Evolutionary conservation across 768 basidiomycete species (phyloP), one percentile per base, ranked within the genome.

Genomic region (Russula sp.): DNA sequence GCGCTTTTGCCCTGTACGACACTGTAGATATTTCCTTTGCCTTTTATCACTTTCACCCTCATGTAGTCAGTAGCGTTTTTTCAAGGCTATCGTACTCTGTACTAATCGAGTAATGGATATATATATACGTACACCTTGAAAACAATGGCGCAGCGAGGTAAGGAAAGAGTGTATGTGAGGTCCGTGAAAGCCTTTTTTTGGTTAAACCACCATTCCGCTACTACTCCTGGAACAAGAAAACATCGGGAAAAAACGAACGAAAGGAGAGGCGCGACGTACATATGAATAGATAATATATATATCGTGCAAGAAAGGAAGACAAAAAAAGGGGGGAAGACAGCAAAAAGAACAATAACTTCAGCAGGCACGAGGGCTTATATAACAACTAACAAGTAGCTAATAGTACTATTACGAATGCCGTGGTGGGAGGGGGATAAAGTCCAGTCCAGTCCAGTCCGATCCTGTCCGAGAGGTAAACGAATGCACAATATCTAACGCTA

Each of bases 221-320:
- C 51, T 44, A 26, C 26, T 40, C 38, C 38, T 60, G n/a, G 61
- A n/a, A 44, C 61, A 61, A 55, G 61, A 61, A 62, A 46, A 46
- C 8, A 55, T 38, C 48, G 46, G 36, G 36, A 11, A 36, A 13
- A 36, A 20, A 56, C 16, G 34, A 46, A n/a, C 10, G 18, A 26
- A 34, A 55, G 26, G 28, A 40, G 14, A 4, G 22, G 46, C n/a
- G 44, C 54, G 36, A 55, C 13, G 32, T 62, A 62, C 61, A 62
- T 62, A 62, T 40, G 36, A 49, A 62, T 62, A 62, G 54, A 62
- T 26, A 50, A 50, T 20, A 51, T 61, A 52, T 30, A 42, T 51
- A 40, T 5, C 32, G 36, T 51, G 40, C 50, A 40, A 52, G 28
- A 60, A 22, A 14, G 28, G 16, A 30, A 53, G 30, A 38, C 32